Conservation (phyloP, 495 filamentous ascomycete genomes). For the Penicillium robsamsonii region DNA sequence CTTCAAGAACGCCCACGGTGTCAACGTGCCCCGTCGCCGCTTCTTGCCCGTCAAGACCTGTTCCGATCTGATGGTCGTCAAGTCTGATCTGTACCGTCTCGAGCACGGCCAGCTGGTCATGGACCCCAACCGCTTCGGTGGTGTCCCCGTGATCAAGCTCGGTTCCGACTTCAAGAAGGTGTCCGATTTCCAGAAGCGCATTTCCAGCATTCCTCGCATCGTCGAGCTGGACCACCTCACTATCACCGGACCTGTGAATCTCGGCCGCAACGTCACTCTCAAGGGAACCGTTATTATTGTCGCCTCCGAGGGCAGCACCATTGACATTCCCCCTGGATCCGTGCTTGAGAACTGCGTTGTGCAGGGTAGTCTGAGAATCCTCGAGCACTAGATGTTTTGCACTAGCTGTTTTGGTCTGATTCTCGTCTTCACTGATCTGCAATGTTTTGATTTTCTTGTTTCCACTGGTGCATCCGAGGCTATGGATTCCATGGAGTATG, state of each 20-base stretch:
- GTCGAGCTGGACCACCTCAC: constrained; percentile 97
- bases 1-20: constrained; percentile 97
- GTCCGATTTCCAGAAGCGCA: constrained; percentile 98
- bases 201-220: constrained; percentile 94
- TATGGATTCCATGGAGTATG: constrained; percentile 33
- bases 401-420: constrained; percentile 7
- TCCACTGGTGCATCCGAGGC: constrained; percentile 34
- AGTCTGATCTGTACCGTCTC: constrained; percentile 99
- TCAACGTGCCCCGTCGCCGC: constrained; percentile 95
- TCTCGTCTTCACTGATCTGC: neutral
- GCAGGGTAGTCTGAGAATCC: constrained; percentile 91
- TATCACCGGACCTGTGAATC: constrained; percentile 93
- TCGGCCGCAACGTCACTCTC: constrained; percentile 88
- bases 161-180: constrained; percentile 99
- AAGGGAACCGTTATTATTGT: constrained; percentile 99
- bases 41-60: constrained; percentile 99
- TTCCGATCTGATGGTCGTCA: constrained; percentile 99
- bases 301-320: constrained; percentile 94
- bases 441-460: constrained; percentile 13
- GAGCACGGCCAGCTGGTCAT: constrained; percentile 98
- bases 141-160: constrained; percentile 99
- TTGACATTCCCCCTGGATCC: constrained; percentile 94
- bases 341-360: constrained; percentile 99
- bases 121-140: constrained; percentile 92
- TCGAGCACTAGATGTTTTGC: constrained; percentile 70